phyloP scores from a whole-genome alignment of 176 grass and related monocot genomes.

The Musa beccarii region DNA sequence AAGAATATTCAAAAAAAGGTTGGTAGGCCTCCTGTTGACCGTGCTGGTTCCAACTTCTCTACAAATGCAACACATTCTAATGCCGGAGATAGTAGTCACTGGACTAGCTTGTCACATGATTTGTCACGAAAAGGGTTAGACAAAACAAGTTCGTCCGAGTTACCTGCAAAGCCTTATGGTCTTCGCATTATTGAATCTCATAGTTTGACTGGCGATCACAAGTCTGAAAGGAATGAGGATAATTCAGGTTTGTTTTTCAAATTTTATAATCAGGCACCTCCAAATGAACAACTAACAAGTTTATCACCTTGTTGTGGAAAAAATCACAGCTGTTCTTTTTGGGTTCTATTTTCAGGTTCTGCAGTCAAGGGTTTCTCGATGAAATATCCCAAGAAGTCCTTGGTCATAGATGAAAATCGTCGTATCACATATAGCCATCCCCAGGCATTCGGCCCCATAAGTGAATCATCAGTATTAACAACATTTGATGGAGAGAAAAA shows the following conservation, averaged over 20 bases:
- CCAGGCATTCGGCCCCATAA: constrained; percentile 36
- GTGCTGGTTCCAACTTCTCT: constrained; percentile 36
- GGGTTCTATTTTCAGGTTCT: constrained; percentile 34
- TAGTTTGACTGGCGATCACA: constrained; percentile 39
- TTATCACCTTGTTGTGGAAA: constrained; percentile 4
- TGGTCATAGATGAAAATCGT: constrained; percentile 57
- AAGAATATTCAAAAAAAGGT: constrained; percentile 54
- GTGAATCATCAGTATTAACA: constrained; percentile 40
- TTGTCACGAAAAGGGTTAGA: constrained; percentile 33
- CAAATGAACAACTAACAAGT: background rate
- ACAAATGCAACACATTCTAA: constrained; percentile 34
- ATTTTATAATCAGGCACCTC: background rate
- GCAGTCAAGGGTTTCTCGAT: constrained; percentile 29
- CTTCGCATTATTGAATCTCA: constrained; percentile 35
- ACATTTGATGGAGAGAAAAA: constrained; percentile 52
- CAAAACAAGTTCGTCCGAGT: constrained; percentile 32
- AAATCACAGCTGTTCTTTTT: constrained; percentile 1
- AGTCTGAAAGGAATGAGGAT: constrained; percentile 49
- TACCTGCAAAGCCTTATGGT: constrained; percentile 45
- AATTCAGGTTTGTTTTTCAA: constrained; percentile 48
- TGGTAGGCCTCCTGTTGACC: constrained; percentile 52
- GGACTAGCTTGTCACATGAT: constrained; percentile 30
- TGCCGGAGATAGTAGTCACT: constrained; percentile 39
- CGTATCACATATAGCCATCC: constrained; percentile 62
- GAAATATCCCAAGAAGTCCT: constrained; percentile 49